phyloP scores from a whole-genome alignment of 805 yeast species.

The Pichia insulana region DNA sequence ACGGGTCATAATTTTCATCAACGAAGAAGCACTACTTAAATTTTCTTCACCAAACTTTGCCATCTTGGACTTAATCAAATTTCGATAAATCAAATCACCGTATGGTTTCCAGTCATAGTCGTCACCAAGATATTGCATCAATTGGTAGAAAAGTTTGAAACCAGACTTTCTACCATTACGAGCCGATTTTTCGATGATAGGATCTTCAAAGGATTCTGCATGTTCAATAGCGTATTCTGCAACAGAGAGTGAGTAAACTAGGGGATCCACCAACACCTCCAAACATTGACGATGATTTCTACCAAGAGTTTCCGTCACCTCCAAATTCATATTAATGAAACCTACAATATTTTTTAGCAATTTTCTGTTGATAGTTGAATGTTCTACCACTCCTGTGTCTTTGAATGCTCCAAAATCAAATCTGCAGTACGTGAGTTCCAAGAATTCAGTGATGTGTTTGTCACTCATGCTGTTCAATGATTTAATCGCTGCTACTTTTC shows the following conservation, averaged over 20 bases:
- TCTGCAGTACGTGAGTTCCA: conserved; percentile 52
- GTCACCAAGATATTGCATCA: conserved; percentile 47
- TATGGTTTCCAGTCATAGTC: conserved; percentile 47
- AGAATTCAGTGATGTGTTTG: conserved; percentile 47
- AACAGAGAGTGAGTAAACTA: conserved; percentile 44
- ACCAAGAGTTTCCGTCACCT: conserved; percentile 52
- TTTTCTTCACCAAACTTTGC: conserved; percentile 65
- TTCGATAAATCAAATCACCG: conserved; percentile 40
- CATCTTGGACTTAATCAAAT: conserved; percentile 58
- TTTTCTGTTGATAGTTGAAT: conserved; percentile 22
- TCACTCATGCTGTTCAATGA: conserved; percentile 50
- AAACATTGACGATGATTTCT: conserved; percentile 42
- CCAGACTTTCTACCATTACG: conserved; percentile 59
- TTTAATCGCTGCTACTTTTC: conserved; percentile 62
- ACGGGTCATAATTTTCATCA: conserved; percentile 54
- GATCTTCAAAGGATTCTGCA: conserved; percentile 15
- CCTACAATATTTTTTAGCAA: conserved; percentile 50
- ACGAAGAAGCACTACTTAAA: conserved; percentile 72
- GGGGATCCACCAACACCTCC: conserved; percentile 44
- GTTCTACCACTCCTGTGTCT: conserved; percentile 11
- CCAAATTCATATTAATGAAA: conserved; percentile 51
- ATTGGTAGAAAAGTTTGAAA: conserved; percentile 48
- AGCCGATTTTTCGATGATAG: conserved; percentile 35
- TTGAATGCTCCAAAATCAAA: conserved; percentile 34
- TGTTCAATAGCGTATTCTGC: conserved; percentile 38